These are phyloP conservation scores for Asparagopsis taxiformis DNA, from an alignment of 31 red algal species.

Conservation along the genomic window DNA sequence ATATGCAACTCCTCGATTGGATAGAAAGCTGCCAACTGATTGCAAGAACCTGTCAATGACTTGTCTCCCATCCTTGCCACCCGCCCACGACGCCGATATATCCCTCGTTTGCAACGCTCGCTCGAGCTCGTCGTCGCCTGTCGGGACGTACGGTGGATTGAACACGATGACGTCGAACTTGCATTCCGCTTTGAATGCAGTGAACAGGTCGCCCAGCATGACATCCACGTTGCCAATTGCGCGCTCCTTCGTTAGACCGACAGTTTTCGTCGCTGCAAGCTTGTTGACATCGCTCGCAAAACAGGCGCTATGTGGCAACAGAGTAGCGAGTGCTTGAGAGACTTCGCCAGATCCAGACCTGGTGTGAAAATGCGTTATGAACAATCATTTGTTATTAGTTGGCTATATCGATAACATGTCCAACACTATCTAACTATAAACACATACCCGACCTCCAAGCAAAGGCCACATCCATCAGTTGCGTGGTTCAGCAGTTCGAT, in stretches of 20 bases:
- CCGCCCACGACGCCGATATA: constrained; percentile 84
- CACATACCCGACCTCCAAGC: constrained; percentile 73
- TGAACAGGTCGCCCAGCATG: constrained; percentile 53
- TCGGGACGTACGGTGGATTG: constrained; percentile 91
- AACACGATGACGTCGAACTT: constrained; percentile 80
- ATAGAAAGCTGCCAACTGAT: constrained; percentile 10
- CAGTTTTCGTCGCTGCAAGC: constrained; percentile 35
- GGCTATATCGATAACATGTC: background rate
- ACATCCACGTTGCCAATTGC: constrained; percentile 26
- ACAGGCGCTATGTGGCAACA: constrained; percentile 12
- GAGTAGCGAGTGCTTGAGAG: constrained; percentile 20
- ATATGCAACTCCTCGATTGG: constrained; percentile 31
- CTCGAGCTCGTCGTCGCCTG: constrained; percentile 54
- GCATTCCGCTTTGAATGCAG: constrained; percentile 23
- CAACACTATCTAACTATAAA: background rate
- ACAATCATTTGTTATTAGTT: background rate
- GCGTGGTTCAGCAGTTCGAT: constrained; percentile 7
- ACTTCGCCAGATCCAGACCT: constrained; percentile 55
- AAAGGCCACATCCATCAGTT: background rate
- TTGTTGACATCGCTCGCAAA: constrained; percentile 60
- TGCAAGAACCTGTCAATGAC: constrained; percentile 77
- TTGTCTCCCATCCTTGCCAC: constrained; percentile 65
- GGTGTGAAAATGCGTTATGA: background rate
- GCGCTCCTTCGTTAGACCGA: background rate
- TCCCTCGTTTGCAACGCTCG: constrained; percentile 49